Percentiles rank a stretch among this genome's conserved stretches.
Conservation (phyloP, 495 filamentous ascomycete genomes). For the Ramalina peruviana region DNA sequence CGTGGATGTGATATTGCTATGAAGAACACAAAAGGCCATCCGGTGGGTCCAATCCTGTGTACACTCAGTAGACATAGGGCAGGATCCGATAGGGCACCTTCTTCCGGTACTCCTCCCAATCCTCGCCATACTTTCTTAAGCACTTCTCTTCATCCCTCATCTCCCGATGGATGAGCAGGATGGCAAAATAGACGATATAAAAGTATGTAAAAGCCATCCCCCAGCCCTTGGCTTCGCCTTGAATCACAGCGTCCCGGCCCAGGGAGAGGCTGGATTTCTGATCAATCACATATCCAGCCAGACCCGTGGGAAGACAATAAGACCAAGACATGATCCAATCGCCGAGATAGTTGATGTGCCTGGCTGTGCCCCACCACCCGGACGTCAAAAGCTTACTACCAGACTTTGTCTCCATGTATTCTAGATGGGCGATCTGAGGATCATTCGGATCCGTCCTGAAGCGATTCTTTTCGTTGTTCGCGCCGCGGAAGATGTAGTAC, state of each 20-base stretch:
- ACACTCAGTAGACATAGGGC: constrained; percentile 68
- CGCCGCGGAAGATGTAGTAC: constrained; percentile 79
- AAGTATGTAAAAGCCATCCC: constrained; percentile 89
- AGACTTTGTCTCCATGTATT: constrained; percentile 72
- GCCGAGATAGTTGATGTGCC: constrained; percentile 97
- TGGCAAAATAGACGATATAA: constrained; percentile 83
- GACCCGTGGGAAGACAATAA: constrained; percentile 78
- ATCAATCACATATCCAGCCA: constrained; percentile 61
- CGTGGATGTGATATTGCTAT: not conserved
- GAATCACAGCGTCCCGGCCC: constrained; percentile 39
- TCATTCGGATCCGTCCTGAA: constrained; percentile 85
- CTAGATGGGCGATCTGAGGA: constrained; percentile 63
- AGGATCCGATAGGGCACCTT: constrained; percentile 76
- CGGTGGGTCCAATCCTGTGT: not conserved
- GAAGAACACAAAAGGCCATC: not conserved
- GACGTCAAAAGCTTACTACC: constrained; percentile 70
- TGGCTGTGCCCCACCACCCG: constrained; percentile 88
- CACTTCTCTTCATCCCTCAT: constrained; percentile 89
- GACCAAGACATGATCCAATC: constrained; percentile 94
- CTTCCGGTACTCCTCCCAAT: constrained; percentile 83
- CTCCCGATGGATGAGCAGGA: constrained; percentile 84
- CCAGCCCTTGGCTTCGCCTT: constrained; percentile 62
- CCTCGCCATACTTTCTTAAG: constrained; percentile 75
- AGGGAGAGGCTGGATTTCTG: constrained; percentile 15
- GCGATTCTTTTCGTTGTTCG: constrained; percentile 87